Percentiles rank a stretch among this genome's conserved stretches.
Conservation (phyloP, 164 flowering plant species). For the Tinospora cordifolia region DNA sequence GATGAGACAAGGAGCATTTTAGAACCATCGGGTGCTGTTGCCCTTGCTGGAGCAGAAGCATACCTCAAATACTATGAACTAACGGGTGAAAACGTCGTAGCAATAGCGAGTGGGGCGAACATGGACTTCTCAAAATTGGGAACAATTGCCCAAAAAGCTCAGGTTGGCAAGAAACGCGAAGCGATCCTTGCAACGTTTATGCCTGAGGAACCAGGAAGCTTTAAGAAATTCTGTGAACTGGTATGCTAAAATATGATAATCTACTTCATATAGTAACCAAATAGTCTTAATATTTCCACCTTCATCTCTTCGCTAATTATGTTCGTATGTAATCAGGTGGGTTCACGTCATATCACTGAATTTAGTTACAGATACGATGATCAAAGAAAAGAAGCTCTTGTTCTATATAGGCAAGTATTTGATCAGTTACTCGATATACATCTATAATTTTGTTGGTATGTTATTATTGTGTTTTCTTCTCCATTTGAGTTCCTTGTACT, state of each 20-base stretch:
- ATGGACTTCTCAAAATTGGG: slow-evolving; percentile 93
- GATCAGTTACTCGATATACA: no score
- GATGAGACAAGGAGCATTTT: slow-evolving; percentile 96
- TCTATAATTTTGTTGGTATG: no score
- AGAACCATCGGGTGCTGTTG: slow-evolving; percentile 98
- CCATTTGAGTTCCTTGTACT: no score
- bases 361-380: slow-evolving; percentile 72
- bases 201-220: slow-evolving; percentile 82
- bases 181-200: slow-evolving; percentile 85
- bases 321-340: slow-evolving; percentile 51
- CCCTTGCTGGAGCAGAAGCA: slow-evolving; percentile 99
- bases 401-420: slow-evolving; percentile 65
- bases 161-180: slow-evolving; percentile 88
- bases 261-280: background rate
- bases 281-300: slow-evolving; percentile 1
- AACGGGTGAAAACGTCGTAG: slow-evolving; percentile 70
- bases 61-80: slow-evolving; percentile 89
- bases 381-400: slow-evolving; percentile 55
- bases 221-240: slow-evolving; percentile 62
- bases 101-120: slow-evolving; percentile 91
- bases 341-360: slow-evolving; percentile 81
- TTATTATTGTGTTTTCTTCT: no score
- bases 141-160: slow-evolving; percentile 92
- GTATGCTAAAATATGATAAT: slow-evolving; percentile 28
- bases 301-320: background rate